A percentile compares a stretch with the other conserved stretches of the same genome.
phyloP scores from a whole-genome alignment of 306 rosid species.

The Acacia melanoxylon region DNA sequence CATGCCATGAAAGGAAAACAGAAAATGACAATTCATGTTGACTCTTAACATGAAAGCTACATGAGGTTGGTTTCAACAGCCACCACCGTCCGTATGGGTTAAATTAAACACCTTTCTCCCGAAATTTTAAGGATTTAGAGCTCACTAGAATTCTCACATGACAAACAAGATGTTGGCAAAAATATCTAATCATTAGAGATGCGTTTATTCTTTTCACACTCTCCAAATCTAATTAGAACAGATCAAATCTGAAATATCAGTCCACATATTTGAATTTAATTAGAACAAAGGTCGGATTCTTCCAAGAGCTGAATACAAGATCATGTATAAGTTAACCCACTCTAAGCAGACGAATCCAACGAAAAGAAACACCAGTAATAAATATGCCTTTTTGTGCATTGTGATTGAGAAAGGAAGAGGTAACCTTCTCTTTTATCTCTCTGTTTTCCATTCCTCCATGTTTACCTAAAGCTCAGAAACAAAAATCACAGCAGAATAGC shows the following conservation, averaged over 20 bases:
- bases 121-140: neutral
- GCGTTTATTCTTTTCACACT: neutral
- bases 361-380: neutral
- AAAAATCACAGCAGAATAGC: neutral
- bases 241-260: neutral
- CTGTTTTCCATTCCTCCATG: neutral
- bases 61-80: neutral
- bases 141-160: neutral
- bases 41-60: neutral
- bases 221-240: neutral
- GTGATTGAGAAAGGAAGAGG: constrained; percentile 20
- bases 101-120: neutral
- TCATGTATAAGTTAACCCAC: neutral
- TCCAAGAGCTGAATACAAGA: constrained; percentile 3
- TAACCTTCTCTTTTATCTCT: neutral
- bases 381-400: constrained; percentile 12
- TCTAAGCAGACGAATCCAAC: neutral
- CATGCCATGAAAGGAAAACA: neutral
- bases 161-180: neutral
- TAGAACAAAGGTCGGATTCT: constrained; percentile 11
- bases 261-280: constrained; percentile 10
- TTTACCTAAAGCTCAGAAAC: neutral
- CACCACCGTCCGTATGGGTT: neutral
- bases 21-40: constrained; percentile 4
- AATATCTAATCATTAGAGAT: neutral